Evolutionary conservation across 2,329 filamentous ascomycete species (phyloP).

Genomic region (Cercospora sojina): DNA sequence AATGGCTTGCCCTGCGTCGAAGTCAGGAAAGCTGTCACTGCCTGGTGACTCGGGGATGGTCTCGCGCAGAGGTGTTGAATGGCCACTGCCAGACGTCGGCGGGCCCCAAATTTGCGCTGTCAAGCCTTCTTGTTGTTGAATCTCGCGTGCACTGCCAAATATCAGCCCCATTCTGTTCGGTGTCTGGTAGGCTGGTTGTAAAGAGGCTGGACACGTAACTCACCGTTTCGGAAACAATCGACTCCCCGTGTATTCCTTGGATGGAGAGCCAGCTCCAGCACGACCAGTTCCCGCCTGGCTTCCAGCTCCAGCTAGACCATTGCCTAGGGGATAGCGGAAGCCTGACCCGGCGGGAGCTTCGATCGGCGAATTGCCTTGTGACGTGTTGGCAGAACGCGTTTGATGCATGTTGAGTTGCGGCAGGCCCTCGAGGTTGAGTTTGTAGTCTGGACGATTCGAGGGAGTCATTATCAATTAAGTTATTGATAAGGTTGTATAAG

Average conservation of each 20-base stretch:
- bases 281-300: slow-evolving; percentile 58
- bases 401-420: slow-evolving; percentile 62
- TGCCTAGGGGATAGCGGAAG: slow-evolving; percentile 71
- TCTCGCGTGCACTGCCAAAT: slow-evolving; percentile 75
- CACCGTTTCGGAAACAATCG: slow-evolving; percentile 92
- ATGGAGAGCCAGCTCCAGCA: slow-evolving; percentile 92
- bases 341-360: slow-evolving; percentile 65
- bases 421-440: slow-evolving; percentile 81
- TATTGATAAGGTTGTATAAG: slow-evolving; percentile 22
- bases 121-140: slow-evolving; percentile 92
- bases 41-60: slow-evolving; percentile 96
- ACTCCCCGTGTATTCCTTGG: slow-evolving; percentile 74
- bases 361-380: slow-evolving; percentile 74
- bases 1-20: slow-evolving; percentile 51
- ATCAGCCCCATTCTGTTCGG: slow-evolving; percentile 10
- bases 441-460: slow-evolving; percentile 72
- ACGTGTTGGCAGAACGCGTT: slow-evolving; percentile 74
- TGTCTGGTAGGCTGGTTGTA: not conserved
- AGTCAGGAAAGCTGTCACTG: slow-evolving; percentile 87
- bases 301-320: slow-evolving; percentile 56
- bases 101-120: slow-evolving; percentile 79
- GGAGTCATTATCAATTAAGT: slow-evolving; percentile 90
- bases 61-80: slow-evolving; percentile 92
- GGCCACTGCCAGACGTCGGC: slow-evolving; percentile 90
- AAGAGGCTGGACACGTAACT: slow-evolving; percentile 38